These are phyloP conservation scores for Macrocybe gigantea DNA, from an alignment of 768 basidiomycete genomes.

Conservation along the genomic window DNA sequence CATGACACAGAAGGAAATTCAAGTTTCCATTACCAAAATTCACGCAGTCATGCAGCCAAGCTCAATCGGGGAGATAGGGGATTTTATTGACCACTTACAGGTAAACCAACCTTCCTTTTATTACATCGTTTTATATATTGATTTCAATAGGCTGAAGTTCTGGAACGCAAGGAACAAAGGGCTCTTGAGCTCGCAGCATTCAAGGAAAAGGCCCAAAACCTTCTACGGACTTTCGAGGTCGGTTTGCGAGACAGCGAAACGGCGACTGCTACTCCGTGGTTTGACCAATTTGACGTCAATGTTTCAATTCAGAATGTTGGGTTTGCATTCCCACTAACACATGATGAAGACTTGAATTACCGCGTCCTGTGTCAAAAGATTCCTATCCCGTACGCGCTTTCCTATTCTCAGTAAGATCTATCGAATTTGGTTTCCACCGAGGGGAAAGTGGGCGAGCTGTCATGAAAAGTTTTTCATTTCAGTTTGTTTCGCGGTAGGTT, in stretches of 20 bases:
- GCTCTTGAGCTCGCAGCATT: conserved; percentile 76
- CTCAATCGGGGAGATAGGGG: conserved; percentile 85
- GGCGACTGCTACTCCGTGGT: conserved; percentile 34
- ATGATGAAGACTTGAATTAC: conserved; percentile 51
- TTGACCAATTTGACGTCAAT: conserved; percentile 48
- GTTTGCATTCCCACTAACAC: conserved; percentile 82
- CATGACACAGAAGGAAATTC: conserved; percentile 19
- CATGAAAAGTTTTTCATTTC: conserved; percentile 73
- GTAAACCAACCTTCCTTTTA: conserved; percentile 26
- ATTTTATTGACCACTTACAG: conserved; percentile 83
- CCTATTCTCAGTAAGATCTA: conserved; percentile 73
- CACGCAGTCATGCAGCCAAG: conserved; percentile 95
- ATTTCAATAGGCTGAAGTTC: conserved; percentile 57
- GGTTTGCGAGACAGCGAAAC: conserved; percentile 38
- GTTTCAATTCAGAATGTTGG: conserved; percentile 66
- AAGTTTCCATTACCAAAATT: conserved; percentile 62
- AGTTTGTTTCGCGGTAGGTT: conserved; percentile 73
- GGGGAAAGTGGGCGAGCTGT: conserved; percentile 75
- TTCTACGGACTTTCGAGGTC: conserved; percentile 73
- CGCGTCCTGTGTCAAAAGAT: conserved; percentile 30
- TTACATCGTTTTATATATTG: not conserved
- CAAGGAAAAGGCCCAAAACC: conserved; percentile 69
- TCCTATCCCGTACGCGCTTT: conserved; percentile 65
- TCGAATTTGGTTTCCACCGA: conserved; percentile 66
- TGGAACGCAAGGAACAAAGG: conserved; percentile 68